These are phyloP conservation scores for Leccinum boreale DNA, from an alignment of 768 basidiomycete genomes.

Conservation along the genomic window DNA sequence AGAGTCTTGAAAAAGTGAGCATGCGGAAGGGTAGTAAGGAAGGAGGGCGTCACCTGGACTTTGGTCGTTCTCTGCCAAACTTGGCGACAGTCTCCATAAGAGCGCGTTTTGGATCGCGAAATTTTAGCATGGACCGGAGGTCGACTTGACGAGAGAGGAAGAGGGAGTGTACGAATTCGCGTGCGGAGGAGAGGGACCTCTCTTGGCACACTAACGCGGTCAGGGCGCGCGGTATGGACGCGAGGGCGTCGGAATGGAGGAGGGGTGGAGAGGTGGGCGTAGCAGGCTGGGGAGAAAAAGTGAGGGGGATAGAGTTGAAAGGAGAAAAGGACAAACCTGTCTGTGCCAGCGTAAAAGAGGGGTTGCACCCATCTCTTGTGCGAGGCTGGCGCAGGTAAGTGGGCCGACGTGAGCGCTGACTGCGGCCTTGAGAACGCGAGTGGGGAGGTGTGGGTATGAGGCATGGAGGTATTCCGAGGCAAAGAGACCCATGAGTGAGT, in stretches of 20 bases:
- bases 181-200: constrained; percentile 80
- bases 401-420: constrained; percentile 92
- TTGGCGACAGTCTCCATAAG: constrained; percentile 70
- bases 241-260: constrained; percentile 82
- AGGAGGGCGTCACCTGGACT: constrained; percentile 52
- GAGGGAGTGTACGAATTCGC: constrained; percentile 83
- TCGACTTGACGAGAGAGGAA: constrained; percentile 88
- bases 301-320: background rate
- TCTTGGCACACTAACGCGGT: constrained; percentile 88
- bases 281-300: constrained; percentile 37
- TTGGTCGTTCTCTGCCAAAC: constrained; percentile 61
- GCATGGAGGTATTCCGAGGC: constrained; percentile 79
- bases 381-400: constrained; percentile 76
- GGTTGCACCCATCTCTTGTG: constrained; percentile 78
- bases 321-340: constrained; percentile 42
- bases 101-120: constrained; percentile 77
- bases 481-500: constrained; percentile 87
- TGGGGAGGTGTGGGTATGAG: constrained; percentile 87
- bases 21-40: background rate
- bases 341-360: constrained; percentile 82
- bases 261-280: constrained; percentile 48
- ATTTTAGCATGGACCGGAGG: constrained; percentile 74
- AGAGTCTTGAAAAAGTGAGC: constrained; percentile 46
- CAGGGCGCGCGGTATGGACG: constrained; percentile 82
- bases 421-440: constrained; percentile 86